A percentile compares a stretch with the other conserved stretches of the same genome.
Evolutionary conservation across 202 grass and related monocot genomes (phyloP).

Genomic region (Brachypodium distachyon): DNA sequence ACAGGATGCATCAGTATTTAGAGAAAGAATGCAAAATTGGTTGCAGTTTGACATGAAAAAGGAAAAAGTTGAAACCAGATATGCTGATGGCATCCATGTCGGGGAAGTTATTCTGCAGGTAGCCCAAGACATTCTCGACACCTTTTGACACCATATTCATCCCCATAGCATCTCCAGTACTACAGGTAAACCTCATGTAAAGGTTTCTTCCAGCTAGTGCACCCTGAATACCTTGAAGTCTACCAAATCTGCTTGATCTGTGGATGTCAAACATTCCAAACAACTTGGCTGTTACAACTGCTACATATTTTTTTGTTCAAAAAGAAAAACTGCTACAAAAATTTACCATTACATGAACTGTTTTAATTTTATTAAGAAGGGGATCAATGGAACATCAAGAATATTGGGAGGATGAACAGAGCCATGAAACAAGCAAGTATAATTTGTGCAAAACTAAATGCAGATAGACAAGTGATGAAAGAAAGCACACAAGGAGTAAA

Average conservation of each 20-base stretch:
- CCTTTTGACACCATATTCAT: conserved; percentile 77
- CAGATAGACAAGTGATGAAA: too few relatives aligned
- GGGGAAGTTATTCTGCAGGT: conserved; percentile 45
- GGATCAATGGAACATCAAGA: background rate
- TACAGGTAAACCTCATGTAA: conserved; percentile 51
- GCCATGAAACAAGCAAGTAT: background rate
- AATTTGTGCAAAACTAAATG: background rate
- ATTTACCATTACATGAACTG: background rate
- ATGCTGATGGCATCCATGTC: conserved; percentile 74
- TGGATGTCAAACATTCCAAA: conserved; percentile 3
- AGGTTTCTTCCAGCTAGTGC: conserved; percentile 64
- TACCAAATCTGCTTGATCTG: conserved; percentile 88
- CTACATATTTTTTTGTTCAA: too few relatives aligned
- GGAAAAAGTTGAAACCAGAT: conserved; percentile 51
- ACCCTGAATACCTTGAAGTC: conserved; percentile 47
- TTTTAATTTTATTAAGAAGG: background rate
- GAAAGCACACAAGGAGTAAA: background rate
- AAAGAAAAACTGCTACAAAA: background rate
- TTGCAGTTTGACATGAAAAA: background rate
- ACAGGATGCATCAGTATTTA: background rate
- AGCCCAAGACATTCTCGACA: conserved; percentile 63
- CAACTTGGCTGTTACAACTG: background rate
- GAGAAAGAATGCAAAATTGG: background rate
- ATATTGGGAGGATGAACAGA: background rate
- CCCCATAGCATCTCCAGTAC: conserved; percentile 66